Evolutionary conservation across 495 filamentous ascomycete species (phyloP).

Genomic region (Penicillium desertorum): DNA sequence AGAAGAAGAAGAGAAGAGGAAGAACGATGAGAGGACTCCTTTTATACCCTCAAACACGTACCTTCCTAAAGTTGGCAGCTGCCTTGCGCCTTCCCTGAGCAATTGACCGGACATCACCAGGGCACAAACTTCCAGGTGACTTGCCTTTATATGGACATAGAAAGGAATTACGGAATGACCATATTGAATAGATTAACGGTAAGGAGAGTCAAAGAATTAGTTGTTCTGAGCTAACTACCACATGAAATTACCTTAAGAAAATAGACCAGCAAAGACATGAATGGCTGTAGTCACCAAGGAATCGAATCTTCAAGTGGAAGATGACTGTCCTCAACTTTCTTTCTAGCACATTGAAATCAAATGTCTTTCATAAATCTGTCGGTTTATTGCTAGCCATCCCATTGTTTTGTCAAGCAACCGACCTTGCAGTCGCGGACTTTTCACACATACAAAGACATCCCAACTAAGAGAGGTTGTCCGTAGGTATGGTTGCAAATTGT

Average conservation of each 20-base stretch:
- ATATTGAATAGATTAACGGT: not conserved
- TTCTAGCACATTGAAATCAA: conserved; percentile 1
- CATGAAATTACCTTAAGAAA: not conserved
- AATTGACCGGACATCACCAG: not conserved
- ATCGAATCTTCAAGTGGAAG: not conserved
- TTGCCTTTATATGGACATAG: not conserved
- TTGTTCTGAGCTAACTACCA: not conserved
- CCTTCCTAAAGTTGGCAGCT: not conserved
- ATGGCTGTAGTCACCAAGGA: not conserved
- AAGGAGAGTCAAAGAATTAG: not conserved
- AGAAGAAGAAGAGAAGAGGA: not conserved
- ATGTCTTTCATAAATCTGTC: not conserved
- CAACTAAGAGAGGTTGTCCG: conserved; percentile 5
- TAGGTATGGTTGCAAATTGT: conserved; percentile 7
- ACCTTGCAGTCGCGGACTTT: conserved; percentile 1
- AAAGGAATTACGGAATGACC: not conserved
- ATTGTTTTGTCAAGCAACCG: not conserved
- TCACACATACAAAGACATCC: conserved; percentile 17
- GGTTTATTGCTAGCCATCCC: not conserved
- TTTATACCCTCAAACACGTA: not conserved
- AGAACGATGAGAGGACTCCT: not conserved
- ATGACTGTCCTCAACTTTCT: not conserved
- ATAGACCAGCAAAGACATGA: not conserved
- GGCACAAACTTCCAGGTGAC: not conserved
- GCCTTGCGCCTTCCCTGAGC: not conserved